A percentile compares a stretch with the other conserved stretches of the same genome.
Conservation (phyloP, 208 protist genomes). For the Trichomonas vaginalis region DNA sequence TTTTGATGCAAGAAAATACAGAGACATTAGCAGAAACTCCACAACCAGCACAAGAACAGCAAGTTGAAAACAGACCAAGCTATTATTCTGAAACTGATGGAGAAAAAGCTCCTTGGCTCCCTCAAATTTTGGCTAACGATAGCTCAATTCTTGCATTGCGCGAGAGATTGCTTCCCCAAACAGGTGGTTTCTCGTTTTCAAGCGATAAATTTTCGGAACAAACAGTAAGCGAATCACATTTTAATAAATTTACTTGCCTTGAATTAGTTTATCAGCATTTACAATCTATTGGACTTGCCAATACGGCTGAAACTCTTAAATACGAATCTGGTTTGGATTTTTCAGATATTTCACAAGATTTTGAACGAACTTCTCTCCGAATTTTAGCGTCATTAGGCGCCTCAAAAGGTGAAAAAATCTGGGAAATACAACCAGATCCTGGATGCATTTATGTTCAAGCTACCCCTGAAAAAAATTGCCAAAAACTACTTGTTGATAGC, state of each 20-base stretch:
- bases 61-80: neutral
- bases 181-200: neutral
- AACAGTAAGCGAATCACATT: neutral
- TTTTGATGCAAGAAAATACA: neutral
- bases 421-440: neutral
- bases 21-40: neutral
- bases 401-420: neutral
- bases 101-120: neutral
- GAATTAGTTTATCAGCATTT: neutral
- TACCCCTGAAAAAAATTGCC: neutral
- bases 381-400: neutral
- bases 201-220: neutral
- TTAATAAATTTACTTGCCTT: neutral
- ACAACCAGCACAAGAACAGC: neutral
- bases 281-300: neutral
- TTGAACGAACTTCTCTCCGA: neutral
- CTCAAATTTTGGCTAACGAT: neutral
- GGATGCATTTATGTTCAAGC: neutral
- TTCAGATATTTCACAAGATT: neutral
- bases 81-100: neutral
- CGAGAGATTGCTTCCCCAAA: neutral
- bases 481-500: neutral
- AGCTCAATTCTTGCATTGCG: neutral
- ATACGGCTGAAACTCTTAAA: neutral
- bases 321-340: neutral